Base-by-base conservation (phyloP, 306 rosid species). In the Alnus glutinosa region DNA sequence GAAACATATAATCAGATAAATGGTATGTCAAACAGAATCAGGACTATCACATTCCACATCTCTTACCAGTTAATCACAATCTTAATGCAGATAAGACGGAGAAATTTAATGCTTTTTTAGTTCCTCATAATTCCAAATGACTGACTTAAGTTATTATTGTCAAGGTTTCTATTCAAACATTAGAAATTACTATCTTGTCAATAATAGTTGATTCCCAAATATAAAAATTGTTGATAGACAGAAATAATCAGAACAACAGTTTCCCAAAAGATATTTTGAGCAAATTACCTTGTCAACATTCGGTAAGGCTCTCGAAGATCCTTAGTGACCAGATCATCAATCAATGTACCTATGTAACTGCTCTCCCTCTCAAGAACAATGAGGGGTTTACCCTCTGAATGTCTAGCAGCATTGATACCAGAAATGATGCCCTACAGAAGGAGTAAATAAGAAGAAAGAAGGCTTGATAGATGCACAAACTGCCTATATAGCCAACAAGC, bases 301-400 rank as follows among this genome's bases (percentile, higher is more conserved):
- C 92, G 92, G 80, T 89, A 89, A 80, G 92, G 92, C 86, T 89
- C 92, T 62, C 89, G 85, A 44, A 89, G 90, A 82, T 89, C 92
- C 76, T 89, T 89, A 0, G 92, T 89, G 72, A 86, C 90, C 54
- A 89, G 83, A 73, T 89, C 92, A 89, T 94, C 98, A 61, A 94
- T 89, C 79, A 94, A 84, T 75, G 98, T 94, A 78, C 98, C 97
- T 34, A 90, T 81, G 75, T 89, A 94, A 80, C 98, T 91, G 89
- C 97, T 92, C 84, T 94, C 98, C 83, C 98, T 91, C 90, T 94
- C 98, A 42, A 94, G 97, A 85, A 94, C 88, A 80, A 94, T 83
- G 44, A 92, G 90, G 61, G 97, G 80, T 83, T 94, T 92, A 55
- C 91, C 85, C 74, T 94, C 95, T 52, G 98, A 89, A 78, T 88